A percentile compares a stretch with the other conserved stretches of the same genome.
Evolutionary conservation across 2,329 filamentous ascomycete genomes (phyloP).

Genomic region (Lomentospora prolificans): DNA sequence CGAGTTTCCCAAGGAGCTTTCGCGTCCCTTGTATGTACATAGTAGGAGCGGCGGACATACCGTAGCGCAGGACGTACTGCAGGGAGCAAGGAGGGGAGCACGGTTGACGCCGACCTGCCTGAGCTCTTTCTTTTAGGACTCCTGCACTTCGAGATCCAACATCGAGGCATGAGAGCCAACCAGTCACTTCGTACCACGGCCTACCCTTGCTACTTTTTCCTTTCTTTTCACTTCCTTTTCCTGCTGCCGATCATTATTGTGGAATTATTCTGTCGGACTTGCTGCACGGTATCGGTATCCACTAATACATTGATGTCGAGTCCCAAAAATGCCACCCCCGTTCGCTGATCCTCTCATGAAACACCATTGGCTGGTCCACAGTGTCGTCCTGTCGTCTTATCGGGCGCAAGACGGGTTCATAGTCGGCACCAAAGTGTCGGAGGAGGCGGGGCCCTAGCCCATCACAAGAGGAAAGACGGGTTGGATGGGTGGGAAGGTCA

Average conservation of each 20-base stretch:
- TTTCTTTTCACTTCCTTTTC: not conserved
- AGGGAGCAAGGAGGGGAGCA: too few species aligned
- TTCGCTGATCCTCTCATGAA: not conserved
- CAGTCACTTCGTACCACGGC: too few species aligned
- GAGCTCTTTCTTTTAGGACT: too few species aligned
- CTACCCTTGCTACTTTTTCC: not conserved
- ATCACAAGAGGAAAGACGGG: not conserved
- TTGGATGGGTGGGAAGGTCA: constrained; percentile 1
- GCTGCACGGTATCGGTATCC: too few species aligned
- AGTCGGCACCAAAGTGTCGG: not conserved
- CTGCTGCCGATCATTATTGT: too few species aligned
- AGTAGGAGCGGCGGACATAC: too few species aligned
- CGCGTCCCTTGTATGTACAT: too few species aligned
- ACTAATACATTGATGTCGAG: not conserved
- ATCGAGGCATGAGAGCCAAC: too few species aligned
- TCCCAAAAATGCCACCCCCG: not conserved
- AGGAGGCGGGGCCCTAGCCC: not conserved
- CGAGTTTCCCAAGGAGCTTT: too few species aligned
- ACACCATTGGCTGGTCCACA: not conserved
- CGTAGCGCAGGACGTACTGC: too few species aligned
- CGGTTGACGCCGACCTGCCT: not conserved
- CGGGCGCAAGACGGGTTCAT: constrained; percentile 5
- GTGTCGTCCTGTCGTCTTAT: not conserved
- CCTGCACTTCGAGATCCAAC: too few species aligned
- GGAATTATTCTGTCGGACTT: too few species aligned